phyloP scores from a whole-genome alignment of 1,284 basidiomycete species.

The Tilletia setariae region DNA sequence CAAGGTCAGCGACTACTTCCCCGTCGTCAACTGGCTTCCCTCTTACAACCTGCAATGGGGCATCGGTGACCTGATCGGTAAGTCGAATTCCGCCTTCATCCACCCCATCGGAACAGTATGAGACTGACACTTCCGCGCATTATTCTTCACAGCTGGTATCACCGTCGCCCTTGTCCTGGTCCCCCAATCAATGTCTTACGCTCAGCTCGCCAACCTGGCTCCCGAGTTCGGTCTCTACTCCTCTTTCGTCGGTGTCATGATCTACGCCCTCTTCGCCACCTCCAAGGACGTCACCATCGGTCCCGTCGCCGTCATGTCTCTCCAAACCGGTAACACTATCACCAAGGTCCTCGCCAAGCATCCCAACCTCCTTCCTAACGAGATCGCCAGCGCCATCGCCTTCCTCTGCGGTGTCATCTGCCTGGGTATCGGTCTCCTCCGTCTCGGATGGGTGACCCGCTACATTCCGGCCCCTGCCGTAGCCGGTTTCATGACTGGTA shows the following conservation, averaged over 20 bases:
- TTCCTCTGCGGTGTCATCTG: slow-evolving; percentile 89
- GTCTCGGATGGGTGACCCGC: slow-evolving; percentile 91
- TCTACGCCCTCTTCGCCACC: slow-evolving; percentile 60
- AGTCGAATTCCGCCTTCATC: no score
- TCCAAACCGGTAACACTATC: slow-evolving; percentile 70
- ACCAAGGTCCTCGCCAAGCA: slow-evolving; percentile 27
- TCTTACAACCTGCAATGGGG: slow-evolving; percentile 55
- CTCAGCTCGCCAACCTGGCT: slow-evolving; percentile 76
- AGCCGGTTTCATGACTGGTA: slow-evolving; percentile 70
- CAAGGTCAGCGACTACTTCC: slow-evolving; percentile 47
- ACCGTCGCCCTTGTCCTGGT: slow-evolving; percentile 55
- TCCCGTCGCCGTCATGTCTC: slow-evolving; percentile 80
- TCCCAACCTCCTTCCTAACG: slow-evolving; percentile 55
- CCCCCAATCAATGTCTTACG: slow-evolving; percentile 59
- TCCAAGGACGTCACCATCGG: slow-evolving; percentile 55
- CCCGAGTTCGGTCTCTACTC: slow-evolving; percentile 91
- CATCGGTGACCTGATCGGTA: slow-evolving; percentile 54
- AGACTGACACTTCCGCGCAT: no score
- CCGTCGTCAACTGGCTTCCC: slow-evolving; percentile 53
- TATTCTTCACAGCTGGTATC: no score
- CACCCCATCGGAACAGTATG: no score
- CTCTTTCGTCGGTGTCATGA: slow-evolving; percentile 74
- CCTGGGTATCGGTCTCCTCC: slow-evolving; percentile 84
- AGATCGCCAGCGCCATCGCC: slow-evolving; percentile 80
- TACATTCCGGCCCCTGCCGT: slow-evolving; percentile 89